phyloP scores from a whole-genome alignment of 2,329 filamentous ascomycete species.

The Remersonia thermophila region DNA sequence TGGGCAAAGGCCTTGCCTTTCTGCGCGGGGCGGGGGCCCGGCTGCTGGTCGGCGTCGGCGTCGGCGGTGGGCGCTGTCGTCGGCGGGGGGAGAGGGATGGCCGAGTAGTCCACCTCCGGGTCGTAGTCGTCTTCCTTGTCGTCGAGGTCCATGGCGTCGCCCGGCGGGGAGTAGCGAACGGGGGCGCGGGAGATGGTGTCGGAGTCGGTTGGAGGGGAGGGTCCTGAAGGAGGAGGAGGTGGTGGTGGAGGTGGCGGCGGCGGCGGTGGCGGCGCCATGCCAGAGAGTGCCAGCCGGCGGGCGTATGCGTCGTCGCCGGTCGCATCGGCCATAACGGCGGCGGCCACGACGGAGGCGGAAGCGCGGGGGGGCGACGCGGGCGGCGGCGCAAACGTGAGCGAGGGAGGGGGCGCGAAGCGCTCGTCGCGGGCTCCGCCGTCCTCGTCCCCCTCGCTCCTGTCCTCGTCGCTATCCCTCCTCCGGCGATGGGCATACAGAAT shows the following conservation, averaged over 20 bases:
- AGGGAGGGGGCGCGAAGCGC: constrained; percentile 47
- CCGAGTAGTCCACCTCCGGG: constrained; percentile 19
- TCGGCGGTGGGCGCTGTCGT: constrained; percentile 27
- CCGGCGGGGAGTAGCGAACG: constrained; percentile 24
- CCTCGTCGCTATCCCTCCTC: constrained; percentile 29
- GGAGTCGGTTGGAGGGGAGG: constrained; percentile 22
- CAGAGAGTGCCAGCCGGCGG: constrained; percentile 46
- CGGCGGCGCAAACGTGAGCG: constrained; percentile 45
- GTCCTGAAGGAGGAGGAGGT: constrained; percentile 11
- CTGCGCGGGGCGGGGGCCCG: constrained; percentile 63
- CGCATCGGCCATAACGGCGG: constrained; percentile 34
- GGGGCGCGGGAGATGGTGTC: constrained; percentile 21
- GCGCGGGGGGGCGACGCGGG: constrained; percentile 35
- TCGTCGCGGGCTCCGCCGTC: constrained; percentile 29
- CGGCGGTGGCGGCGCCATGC: constrained; percentile 26
- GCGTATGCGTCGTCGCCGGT: constrained; percentile 60
- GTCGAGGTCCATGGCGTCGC: constrained; percentile 27
- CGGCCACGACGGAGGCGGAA: constrained; percentile 17
- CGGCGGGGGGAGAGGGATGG: constrained; percentile 28
- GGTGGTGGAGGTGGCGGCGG: constrained; percentile 20
- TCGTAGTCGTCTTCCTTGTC: constrained; percentile 25
- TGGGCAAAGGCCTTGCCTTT: constrained; percentile 71
- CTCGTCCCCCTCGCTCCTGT: constrained; percentile 25
- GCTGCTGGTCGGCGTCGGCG: constrained; percentile 19
- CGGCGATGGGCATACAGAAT: constrained; percentile 61